A percentile compares a stretch with the other conserved stretches of the same genome.
These are phyloP conservation scores for Phanerochaete carnosa DNA, from an alignment of 768 basidiomycete species.

Conservation along the genomic window DNA sequence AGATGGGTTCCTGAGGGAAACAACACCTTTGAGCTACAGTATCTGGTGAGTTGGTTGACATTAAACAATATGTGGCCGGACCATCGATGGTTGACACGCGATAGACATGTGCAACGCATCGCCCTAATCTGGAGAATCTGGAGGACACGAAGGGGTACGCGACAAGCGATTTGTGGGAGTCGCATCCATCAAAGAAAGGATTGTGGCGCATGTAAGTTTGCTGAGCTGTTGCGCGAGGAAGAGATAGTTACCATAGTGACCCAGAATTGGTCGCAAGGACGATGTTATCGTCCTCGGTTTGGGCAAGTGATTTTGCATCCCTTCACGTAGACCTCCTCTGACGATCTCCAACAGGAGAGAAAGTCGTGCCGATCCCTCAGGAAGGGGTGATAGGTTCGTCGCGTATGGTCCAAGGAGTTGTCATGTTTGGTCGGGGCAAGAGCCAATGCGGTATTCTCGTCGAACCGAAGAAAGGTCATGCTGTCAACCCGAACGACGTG, in stretches of 20 bases:
- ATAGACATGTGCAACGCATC: slow-evolving; percentile 12
- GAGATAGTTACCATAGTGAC: background rate
- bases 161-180: slow-evolving; percentile 10
- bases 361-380: slow-evolving; percentile 12
- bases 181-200: slow-evolving; percentile 15
- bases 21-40: slow-evolving; percentile 10
- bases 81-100: too few species aligned
- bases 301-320: background rate
- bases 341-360: slow-evolving; percentile 6
- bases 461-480: slow-evolving; percentile 26
- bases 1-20: slow-evolving; percentile 14
- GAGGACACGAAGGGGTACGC: slow-evolving; percentile 11
- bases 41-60: slow-evolving; percentile 9
- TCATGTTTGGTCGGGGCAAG: slow-evolving; percentile 34
- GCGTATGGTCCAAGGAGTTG: slow-evolving; percentile 8
- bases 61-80: background rate
- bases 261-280: slow-evolving; percentile 13
- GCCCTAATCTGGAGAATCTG: slow-evolving; percentile 11
- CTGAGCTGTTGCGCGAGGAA: too few species aligned
- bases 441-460: slow-evolving; percentile 37
- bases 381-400: slow-evolving; percentile 16
- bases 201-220: slow-evolving; percentile 13
- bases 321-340: too few species aligned
- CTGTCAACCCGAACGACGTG: slow-evolving; percentile 8
- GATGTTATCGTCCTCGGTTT: slow-evolving; percentile 21